Evolutionary conservation across 2,329 filamentous ascomycete species (phyloP).

Genomic region (Penicillium sp.): DNA sequence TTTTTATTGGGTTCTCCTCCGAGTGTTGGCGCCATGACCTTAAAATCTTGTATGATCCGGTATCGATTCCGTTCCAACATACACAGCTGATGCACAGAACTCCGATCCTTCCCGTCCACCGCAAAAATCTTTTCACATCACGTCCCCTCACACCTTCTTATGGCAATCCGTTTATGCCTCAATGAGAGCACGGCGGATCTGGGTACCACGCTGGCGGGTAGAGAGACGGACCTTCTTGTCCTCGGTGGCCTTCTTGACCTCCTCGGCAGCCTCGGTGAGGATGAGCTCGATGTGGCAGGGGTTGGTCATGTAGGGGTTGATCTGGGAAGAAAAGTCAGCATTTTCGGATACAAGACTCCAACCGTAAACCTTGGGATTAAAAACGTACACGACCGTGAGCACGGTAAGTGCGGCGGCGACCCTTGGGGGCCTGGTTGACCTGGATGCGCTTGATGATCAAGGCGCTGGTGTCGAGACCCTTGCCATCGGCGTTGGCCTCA

Average conservation of each 20-base stretch:
- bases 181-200: slow-evolving; percentile 62
- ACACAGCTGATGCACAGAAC: slow-evolving; percentile 33
- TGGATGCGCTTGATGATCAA: slow-evolving; percentile 99
- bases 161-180: slow-evolving; percentile 48
- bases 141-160: slow-evolving; percentile 29
- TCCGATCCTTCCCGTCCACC: slow-evolving; percentile 37
- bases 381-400: slow-evolving; percentile 97
- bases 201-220: slow-evolving; percentile 85
- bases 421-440: slow-evolving; percentile 99
- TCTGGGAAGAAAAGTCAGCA: slow-evolving; percentile 56
- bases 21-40: slow-evolving; percentile 28
- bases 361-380: slow-evolving; percentile 13
- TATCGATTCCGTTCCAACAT: slow-evolving; percentile 32
- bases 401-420: slow-evolving; percentile 98
- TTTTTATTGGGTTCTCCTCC: slow-evolving; percentile 33
- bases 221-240: slow-evolving; percentile 70
- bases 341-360: background rate
- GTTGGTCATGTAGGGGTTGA: slow-evolving; percentile 99
- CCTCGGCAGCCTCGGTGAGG: slow-evolving; percentile 95
- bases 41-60: slow-evolving; percentile 31
- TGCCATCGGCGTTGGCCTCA: slow-evolving; percentile 94
- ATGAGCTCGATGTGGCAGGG: slow-evolving; percentile 99
- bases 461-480: slow-evolving; percentile 96
- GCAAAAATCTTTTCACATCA: slow-evolving; percentile 31
- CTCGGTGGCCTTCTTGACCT: slow-evolving; percentile 77